Evolutionary conservation across 495 filamentous ascomycete genomes (phyloP), one percentile per base, ranked within the genome.

Genomic region (Penicillium odoratum): DNA sequence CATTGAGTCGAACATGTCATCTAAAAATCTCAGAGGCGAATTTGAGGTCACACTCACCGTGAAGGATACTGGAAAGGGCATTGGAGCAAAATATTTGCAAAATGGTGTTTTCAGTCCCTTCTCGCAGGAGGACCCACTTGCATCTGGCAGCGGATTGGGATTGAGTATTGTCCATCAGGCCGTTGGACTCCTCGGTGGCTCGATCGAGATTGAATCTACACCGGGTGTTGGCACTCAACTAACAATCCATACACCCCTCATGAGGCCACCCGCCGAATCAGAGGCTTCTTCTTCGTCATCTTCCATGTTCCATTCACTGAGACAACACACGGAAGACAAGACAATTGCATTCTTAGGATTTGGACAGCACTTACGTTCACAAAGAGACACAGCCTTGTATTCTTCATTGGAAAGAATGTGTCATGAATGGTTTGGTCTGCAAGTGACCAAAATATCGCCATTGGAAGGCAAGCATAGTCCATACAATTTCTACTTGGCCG

Each of bases 31-130:
- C 29, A 69, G 72, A 59, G 67, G 80, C n/a, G 30, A 74, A 46
- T 51, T 51, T n/a, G 18, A 40, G 15, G 68, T 79, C 7, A 78
- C 74, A 0, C 58, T 74, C 7, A 74, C 71, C 4, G 79, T 90
- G n/a, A 77, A 76, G 30, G 87, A 90, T 56, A 86, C 86, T 2
- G 87, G 87, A 7, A 78, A 79, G 34, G 89, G 89, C 7, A 91
- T 92, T 52, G 78, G 78, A 0, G 63, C 79, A 7, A 80, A 62
- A 8, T 72, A 59, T 55, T 38, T 91, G 40, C 80, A 82, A 15
- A 81, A 85, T 34, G 74, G 80, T 21, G 63, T 90, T 0, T 92
- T 86, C 67, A 84, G 77, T 5, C 85, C 88, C 0, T 92, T 91
- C 60, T 78, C 77, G 3, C 89, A 92, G 56, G 88, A 91, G 61